A percentile compares a stretch with the other conserved stretches of the same genome.
phyloP scores from a whole-genome alignment of 2,329 filamentous ascomycete species.

The Fusarium chlamydosporum region DNA sequence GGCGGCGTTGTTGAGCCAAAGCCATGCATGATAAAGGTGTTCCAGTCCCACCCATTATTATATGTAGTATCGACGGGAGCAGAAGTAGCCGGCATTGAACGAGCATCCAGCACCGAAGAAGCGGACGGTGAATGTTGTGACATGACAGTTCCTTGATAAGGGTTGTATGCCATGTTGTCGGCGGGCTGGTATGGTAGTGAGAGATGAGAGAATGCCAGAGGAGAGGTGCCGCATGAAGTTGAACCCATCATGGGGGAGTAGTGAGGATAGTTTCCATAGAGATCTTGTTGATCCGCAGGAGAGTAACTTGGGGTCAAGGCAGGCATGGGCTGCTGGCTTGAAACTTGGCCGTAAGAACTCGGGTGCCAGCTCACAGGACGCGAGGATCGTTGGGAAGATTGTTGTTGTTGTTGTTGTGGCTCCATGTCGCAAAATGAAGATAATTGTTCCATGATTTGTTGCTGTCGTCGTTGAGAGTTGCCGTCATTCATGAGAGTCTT shows the following conservation, averaged over 20 bases:
- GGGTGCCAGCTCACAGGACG: slow-evolving; percentile 85
- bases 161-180: slow-evolving; percentile 58
- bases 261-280: slow-evolving; percentile 59
- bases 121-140: slow-evolving; percentile 51
- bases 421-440: slow-evolving; percentile 47
- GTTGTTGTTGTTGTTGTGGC: slow-evolving; percentile 21
- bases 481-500: slow-evolving; percentile 70
- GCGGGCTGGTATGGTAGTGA: slow-evolving; percentile 62
- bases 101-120: slow-evolving; percentile 47
- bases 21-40: slow-evolving; percentile 61
- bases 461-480: slow-evolving; percentile 61
- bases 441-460: slow-evolving; percentile 63
- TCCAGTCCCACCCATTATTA: slow-evolving; percentile 58
- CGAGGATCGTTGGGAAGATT: slow-evolving; percentile 53
- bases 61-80: slow-evolving; percentile 39
- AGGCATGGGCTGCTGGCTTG: slow-evolving; percentile 58
- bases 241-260: slow-evolving; percentile 67
- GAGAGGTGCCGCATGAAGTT: slow-evolving; percentile 72
- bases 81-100: slow-evolving; percentile 52
- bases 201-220: slow-evolving; percentile 68
- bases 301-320: slow-evolving; percentile 56
- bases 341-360: slow-evolving; percentile 65
- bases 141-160: slow-evolving; percentile 57
- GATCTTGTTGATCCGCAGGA: slow-evolving; percentile 59
- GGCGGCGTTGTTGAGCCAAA: slow-evolving; percentile 68